phyloP scores from a whole-genome alignment of 2,329 filamentous ascomycete genomes.

The Aureobasidium namibiae region DNA sequence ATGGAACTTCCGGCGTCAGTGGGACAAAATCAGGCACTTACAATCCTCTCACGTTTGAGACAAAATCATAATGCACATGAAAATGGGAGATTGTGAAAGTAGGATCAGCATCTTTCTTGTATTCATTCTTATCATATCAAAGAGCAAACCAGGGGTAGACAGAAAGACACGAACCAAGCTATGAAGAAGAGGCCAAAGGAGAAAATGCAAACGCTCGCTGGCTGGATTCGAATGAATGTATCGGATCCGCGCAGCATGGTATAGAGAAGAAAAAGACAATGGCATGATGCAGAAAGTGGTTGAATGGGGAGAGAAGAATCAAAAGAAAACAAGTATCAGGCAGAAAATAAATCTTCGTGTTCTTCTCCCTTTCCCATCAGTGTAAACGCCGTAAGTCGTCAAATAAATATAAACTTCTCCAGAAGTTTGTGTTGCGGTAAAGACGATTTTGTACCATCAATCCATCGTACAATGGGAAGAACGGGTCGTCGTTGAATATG shows the following conservation, averaged over 20 bases:
- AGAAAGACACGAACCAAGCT: background rate
- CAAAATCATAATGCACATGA: background rate
- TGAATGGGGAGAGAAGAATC: background rate
- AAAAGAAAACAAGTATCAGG: background rate
- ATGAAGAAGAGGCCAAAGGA: background rate
- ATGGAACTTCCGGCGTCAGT: background rate
- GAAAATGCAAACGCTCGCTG: constrained; percentile 2
- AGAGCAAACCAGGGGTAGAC: background rate
- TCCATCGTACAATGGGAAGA: background rate
- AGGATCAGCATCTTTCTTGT: background rate
- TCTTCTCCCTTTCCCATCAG: background rate
- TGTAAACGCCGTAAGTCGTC: constrained; percentile 7
- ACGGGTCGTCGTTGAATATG: background rate
- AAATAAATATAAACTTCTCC: background rate
- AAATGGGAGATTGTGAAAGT: background rate
- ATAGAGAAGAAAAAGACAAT: background rate
- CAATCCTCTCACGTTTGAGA: too few species aligned
- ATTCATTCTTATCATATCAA: background rate
- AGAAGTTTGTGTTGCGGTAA: background rate
- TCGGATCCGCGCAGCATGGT: constrained; percentile 1
- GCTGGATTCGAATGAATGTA: background rate
- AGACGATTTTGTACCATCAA: background rate
- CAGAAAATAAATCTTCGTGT: background rate
- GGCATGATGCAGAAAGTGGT: too few species aligned
- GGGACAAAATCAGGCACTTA: background rate